Conservation (phyloP, 1,284 basidiomycete species). For the Sanguinoderma infundibulare region DNA sequence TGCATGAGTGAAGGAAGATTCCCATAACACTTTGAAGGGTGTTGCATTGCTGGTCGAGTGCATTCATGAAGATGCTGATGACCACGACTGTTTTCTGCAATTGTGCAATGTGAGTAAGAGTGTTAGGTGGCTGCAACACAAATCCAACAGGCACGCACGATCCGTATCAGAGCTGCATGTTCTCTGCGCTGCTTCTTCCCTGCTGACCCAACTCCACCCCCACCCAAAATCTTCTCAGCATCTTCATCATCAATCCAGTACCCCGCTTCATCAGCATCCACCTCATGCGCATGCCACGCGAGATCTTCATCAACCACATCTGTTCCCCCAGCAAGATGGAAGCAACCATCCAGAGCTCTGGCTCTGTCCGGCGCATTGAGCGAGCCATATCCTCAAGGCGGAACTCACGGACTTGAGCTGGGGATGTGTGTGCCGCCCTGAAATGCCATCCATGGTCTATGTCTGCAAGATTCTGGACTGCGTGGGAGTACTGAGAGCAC, state of each 20-base stretch:
- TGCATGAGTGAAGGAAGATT: conserved; percentile 17
- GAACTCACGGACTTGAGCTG: neutral
- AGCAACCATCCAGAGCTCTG: neutral
- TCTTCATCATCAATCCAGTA: neutral
- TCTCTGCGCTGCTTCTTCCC: neutral
- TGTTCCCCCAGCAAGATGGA: neutral
- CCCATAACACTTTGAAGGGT: conserved; percentile 12
- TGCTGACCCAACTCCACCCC: neutral
- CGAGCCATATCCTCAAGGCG: neutral
- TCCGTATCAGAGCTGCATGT: neutral
- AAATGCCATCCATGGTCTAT: neutral
- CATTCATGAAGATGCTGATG: conserved; percentile 10
- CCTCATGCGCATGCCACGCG: too few relatives aligned
- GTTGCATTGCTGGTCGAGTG: conserved; percentile 9
- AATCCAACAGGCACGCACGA: neutral
- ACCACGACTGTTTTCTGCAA: neutral
- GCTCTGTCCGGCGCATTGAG: neutral
- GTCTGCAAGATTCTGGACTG: neutral
- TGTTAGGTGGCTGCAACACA: neutral
- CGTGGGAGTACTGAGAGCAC: neutral
- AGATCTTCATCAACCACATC: too few relatives aligned
- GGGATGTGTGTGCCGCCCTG: neutral
- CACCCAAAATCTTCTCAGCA: neutral
- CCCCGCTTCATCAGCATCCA: neutral
- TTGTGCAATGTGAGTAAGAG: neutral